Evolutionary conservation across 2,329 filamentous ascomycete genomes (phyloP).

Genomic region (Apiospora hydei): DNA sequence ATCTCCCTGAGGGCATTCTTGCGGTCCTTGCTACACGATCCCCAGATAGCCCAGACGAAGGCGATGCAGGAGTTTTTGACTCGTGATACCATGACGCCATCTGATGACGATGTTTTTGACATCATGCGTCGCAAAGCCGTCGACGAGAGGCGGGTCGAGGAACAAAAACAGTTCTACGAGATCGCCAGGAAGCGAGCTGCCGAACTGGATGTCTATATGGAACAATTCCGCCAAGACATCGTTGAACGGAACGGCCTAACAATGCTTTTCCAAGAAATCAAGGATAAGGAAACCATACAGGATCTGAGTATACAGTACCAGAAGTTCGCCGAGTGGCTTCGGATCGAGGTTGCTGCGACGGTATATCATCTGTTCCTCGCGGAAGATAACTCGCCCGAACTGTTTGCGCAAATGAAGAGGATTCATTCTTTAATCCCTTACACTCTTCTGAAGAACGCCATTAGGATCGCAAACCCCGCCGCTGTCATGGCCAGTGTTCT

Average conservation of each 20-base stretch:
- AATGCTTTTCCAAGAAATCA: conserved; percentile 91
- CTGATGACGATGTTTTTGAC: conserved; percentile 84
- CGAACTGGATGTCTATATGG: conserved; percentile 98
- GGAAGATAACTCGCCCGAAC: conserved; percentile 95
- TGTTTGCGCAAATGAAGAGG: conserved; percentile 91
- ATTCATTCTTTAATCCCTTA: conserved; percentile 97
- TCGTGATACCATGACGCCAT: conserved; percentile 73
- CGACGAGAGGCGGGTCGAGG: conserved; percentile 87
- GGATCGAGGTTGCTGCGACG: conserved; percentile 95
- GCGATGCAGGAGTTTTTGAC: conserved; percentile 87
- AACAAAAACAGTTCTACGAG: conserved; percentile 94
- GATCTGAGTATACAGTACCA: conserved; percentile 95
- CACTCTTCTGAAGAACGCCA: conserved; percentile 92
- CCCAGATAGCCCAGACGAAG: conserved; percentile 81
- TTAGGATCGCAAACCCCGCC: conserved; percentile 93
- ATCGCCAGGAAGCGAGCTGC: conserved; percentile 89
- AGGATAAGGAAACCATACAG: conserved; percentile 83
- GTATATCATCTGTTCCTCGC: conserved; percentile 97
- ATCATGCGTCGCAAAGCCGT: conserved; percentile 80
- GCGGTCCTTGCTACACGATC: conserved; percentile 84
- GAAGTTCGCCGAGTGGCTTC: conserved; percentile 97
- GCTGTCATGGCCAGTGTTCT: conserved; percentile 96
- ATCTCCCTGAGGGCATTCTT: conserved; percentile 91
- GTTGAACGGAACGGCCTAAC: conserved; percentile 83
- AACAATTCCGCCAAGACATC: conserved; percentile 77